Evolutionary conservation across 2,329 filamentous ascomycete genomes (phyloP).

Genomic region (Xylaria sp.): DNA sequence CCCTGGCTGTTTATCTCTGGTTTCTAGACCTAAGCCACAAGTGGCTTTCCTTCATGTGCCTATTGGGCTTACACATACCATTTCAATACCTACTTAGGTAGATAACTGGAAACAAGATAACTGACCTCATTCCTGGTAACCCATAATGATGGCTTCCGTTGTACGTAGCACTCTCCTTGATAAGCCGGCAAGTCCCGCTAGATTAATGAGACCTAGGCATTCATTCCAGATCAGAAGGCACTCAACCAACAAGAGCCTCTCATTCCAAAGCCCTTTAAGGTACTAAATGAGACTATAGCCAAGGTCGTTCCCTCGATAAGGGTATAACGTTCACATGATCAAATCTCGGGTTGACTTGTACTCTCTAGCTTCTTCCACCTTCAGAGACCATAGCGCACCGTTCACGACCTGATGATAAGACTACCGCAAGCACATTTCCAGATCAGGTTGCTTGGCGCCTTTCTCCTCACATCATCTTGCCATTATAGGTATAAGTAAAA

Average conservation of each 20-base stretch:
- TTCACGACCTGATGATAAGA: neutral
- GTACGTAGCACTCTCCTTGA: neutral
- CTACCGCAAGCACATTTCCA: neutral
- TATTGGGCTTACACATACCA: too few relatives aligned
- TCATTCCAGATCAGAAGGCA: neutral
- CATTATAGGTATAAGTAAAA: neutral
- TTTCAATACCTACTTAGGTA: too few relatives aligned
- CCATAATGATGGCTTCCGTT: neutral
- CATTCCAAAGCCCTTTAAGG: too few relatives aligned
- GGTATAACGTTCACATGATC: neutral
- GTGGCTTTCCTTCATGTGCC: too few relatives aligned
- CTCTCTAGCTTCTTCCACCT: neutral
- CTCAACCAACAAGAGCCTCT: neutral
- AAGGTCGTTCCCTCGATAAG: neutral
- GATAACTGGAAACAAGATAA: too few relatives aligned
- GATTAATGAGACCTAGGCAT: neutral
- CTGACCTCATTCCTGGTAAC: too few relatives aligned
- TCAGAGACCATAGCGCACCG: neutral
- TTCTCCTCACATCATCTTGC: neutral
- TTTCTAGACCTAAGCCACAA: too few relatives aligned
- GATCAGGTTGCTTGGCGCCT: neutral
- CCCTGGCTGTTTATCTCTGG: too few relatives aligned
- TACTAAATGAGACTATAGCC: neutral
- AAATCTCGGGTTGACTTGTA: neutral
- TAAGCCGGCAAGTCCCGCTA: neutral